These are phyloP conservation scores for Beauveria sp. DNA, from an alignment of 2,329 filamentous ascomycete genomes.

Conservation along the genomic window DNA sequence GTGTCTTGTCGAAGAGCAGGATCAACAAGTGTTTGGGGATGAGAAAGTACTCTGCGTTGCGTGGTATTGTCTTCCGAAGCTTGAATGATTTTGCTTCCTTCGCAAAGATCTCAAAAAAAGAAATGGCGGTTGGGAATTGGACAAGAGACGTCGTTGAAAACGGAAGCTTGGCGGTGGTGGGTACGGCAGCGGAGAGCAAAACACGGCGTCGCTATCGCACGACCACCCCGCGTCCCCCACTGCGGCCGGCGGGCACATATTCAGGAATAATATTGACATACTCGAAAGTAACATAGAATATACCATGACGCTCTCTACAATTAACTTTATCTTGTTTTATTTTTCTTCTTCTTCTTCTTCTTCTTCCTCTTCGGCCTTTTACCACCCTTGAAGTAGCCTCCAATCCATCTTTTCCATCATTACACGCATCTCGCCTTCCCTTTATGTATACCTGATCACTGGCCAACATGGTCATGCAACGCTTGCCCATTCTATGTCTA, in stretches of 20 bases:
- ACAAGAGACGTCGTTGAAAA: neutral
- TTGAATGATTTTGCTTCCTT: neutral
- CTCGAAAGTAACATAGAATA: no score
- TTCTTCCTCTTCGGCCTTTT: no score
- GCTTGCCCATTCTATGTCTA: conserved; percentile 8
- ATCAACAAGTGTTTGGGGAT: neutral
- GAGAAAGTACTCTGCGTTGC: neutral
- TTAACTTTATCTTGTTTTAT: no score
- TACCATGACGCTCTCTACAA: no score
- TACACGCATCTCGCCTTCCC: no score
- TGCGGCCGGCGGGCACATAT: neutral
- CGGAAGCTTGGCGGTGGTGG: neutral
- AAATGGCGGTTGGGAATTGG: neutral
- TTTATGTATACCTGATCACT: neutral
- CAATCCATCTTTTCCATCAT: no score
- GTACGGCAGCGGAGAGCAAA: neutral
- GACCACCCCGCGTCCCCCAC: neutral
- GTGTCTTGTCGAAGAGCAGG: neutral
- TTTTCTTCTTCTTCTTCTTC: no score
- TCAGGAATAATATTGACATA: no score
- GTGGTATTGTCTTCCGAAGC: no score
- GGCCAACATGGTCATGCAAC: neutral
- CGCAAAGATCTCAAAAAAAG: neutral
- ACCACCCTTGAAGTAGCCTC: no score
- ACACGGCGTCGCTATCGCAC: neutral